phyloP scores from a whole-genome alignment of 1,139 yeast species.

The Nakaseomyces kungkrabaensis region DNA sequence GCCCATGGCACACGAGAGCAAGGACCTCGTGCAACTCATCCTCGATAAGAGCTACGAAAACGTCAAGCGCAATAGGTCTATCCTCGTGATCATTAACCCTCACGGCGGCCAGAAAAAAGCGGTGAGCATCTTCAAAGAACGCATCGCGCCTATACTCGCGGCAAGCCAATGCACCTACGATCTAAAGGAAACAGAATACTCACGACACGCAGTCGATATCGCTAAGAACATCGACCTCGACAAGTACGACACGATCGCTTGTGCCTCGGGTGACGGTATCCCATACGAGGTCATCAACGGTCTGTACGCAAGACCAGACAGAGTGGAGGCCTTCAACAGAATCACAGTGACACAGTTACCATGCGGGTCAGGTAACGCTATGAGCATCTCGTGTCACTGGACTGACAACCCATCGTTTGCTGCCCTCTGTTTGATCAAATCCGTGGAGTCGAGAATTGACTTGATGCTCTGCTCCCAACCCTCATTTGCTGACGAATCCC shows the following conservation, averaged over 20 bases:
- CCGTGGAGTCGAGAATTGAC: slow-evolving; percentile 56
- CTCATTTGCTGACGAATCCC: slow-evolving; percentile 27
- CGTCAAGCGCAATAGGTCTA: slow-evolving; percentile 37
- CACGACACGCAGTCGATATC: slow-evolving; percentile 68
- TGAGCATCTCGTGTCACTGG: slow-evolving; percentile 74
- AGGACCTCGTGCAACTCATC: slow-evolving; percentile 27
- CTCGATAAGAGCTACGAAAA: slow-evolving; percentile 34
- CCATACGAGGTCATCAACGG: slow-evolving; percentile 95
- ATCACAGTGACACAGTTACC: slow-evolving; percentile 78
- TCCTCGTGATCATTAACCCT: slow-evolving; percentile 71
- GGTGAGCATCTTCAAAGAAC: slow-evolving; percentile 38
- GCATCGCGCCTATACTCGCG: slow-evolving; percentile 58
- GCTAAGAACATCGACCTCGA: slow-evolving; percentile 46
- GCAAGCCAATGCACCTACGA: slow-evolving; percentile 57
- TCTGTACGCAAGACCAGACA: slow-evolving; percentile 52
- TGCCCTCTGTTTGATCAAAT: slow-evolving; percentile 63
- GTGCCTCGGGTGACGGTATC: slow-evolving; percentile 95
- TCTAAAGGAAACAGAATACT: slow-evolving; percentile 51
- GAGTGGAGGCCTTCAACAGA: slow-evolving; percentile 51
- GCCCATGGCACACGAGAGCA: slow-evolving; percentile 2
- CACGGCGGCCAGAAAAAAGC: slow-evolving; percentile 87
- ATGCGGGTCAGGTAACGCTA: slow-evolving; percentile 92
- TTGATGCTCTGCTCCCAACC: slow-evolving; percentile 73
- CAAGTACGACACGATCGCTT: slow-evolving; percentile 66
- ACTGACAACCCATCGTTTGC: slow-evolving; percentile 59